Evolutionary conservation across 2,329 filamentous ascomycete genomes (phyloP).

Genomic region (Helotiales sp.): DNA sequence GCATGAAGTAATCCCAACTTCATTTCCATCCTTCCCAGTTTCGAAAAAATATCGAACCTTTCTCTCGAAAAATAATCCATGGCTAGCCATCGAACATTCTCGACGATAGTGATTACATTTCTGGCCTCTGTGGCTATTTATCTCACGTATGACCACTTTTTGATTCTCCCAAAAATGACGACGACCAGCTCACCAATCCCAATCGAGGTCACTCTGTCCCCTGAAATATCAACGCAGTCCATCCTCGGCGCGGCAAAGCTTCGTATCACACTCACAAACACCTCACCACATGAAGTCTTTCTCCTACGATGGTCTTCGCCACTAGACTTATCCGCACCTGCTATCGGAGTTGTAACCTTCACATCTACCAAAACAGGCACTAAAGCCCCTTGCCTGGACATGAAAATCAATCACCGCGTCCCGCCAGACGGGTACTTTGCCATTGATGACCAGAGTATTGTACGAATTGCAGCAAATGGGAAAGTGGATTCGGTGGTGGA

Average conservation of each 20-base stretch:
- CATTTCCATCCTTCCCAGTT: neutral
- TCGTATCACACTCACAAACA: slow-evolving; percentile 36
- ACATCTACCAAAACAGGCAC: slow-evolving; percentile 26
- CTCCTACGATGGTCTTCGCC: slow-evolving; percentile 47
- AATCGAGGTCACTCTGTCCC: neutral
- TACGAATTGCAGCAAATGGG: slow-evolving; percentile 41
- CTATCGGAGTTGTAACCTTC: slow-evolving; percentile 43
- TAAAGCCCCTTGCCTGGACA: slow-evolving; percentile 26
- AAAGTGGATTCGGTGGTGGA: slow-evolving; percentile 35
- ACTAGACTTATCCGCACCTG: slow-evolving; percentile 43
- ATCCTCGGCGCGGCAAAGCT: slow-evolving; percentile 8
- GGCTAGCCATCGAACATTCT: neutral
- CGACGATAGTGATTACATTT: neutral
- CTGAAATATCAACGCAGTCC: neutral
- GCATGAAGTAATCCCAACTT: neutral
- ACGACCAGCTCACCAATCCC: neutral
- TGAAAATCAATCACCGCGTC: slow-evolving; percentile 41
- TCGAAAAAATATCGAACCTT: neutral
- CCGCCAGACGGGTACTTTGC: slow-evolving; percentile 38
- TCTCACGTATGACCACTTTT: neutral
- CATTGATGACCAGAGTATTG: slow-evolving; percentile 36
- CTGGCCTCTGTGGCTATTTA: neutral
- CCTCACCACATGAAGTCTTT: slow-evolving; percentile 39
- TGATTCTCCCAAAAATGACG: neutral
- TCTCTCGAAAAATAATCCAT: neutral